Percentiles rank a stretch among this genome's conserved stretches.
These are phyloP conservation scores for Alternaria incomplexa DNA, from an alignment of 2,329 filamentous ascomycete genomes.

Conservation along the genomic window DNA sequence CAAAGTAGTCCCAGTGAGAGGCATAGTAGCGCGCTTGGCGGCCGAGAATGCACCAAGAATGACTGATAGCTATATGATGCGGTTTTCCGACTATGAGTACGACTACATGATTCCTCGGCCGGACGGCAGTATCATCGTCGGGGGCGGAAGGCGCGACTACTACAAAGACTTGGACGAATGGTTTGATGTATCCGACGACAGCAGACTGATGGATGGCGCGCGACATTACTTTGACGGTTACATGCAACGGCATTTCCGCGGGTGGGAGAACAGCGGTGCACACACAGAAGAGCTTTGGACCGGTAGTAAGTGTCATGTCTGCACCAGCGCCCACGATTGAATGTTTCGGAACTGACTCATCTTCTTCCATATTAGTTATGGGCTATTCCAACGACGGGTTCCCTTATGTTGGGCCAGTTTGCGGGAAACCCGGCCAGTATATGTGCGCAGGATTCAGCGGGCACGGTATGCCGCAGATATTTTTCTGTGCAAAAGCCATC, in stretches of 20 bases:
- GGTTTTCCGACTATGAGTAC: constrained; percentile 59
- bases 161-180: constrained; percentile 25
- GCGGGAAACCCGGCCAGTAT: constrained; percentile 14
- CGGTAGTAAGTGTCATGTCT: constrained; percentile 25
- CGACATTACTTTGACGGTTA: constrained; percentile 33
- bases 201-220: constrained; percentile 22
- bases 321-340: neutral
- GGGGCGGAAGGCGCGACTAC: constrained; percentile 35
- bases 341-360: neutral
- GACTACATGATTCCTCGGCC: constrained; percentile 53
- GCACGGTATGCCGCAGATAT: constrained; percentile 26
- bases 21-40: constrained; percentile 15
- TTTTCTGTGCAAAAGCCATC: constrained; percentile 49
- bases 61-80: constrained; percentile 47
- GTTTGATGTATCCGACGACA: constrained; percentile 25
- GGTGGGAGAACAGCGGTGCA: constrained; percentile 27
- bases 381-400: constrained; percentile 21
- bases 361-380: constrained; percentile 8
- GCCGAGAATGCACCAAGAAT: constrained; percentile 12
- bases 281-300: constrained; percentile 27
- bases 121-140: constrained; percentile 7
- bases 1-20: constrained; percentile 40
- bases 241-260: constrained; percentile 31
- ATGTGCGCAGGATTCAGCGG: constrained; percentile 27
- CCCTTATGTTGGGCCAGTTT: constrained; percentile 15